Evolutionary conservation across 78 protist genomes (phyloP).

Genomic region (Pigoraptor vietnamica): DNA sequence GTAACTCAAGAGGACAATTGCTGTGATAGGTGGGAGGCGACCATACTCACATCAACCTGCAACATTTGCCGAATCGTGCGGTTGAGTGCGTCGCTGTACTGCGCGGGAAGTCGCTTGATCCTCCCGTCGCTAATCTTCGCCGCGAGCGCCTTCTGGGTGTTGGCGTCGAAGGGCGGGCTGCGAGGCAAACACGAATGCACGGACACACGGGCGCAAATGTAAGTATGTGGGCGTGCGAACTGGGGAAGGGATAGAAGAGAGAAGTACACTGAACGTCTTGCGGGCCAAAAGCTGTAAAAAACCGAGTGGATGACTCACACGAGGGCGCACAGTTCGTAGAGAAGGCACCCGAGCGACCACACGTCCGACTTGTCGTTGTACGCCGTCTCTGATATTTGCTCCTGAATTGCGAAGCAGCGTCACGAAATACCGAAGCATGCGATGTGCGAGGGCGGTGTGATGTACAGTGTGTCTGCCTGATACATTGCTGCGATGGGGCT

Average conservation of each 20-base stretch:
- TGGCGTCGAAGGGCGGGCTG: not conserved
- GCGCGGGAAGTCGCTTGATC: not conserved
- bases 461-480: no score
- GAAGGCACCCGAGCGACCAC: constrained; percentile 68
- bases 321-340: constrained; percentile 56
- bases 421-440: not conserved
- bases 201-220: not conserved
- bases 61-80: not conserved
- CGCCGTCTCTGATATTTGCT: constrained; percentile 33
- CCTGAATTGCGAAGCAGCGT: constrained; percentile 42
- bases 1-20: no score
- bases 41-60: not conserved
- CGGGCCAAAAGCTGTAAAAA: no score
- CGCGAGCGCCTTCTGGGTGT: not conserved
- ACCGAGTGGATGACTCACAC: not conserved
- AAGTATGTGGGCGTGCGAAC: not conserved
- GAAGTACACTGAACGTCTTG: no score
- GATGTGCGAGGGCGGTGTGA: no score
- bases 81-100: not conserved
- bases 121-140: not conserved
- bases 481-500: no score
- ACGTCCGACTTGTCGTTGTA: constrained; percentile 67
- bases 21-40: no score
- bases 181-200: no score
- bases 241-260: no score